Evolutionary conservation across 805 yeast genomes (phyloP).

Genomic region (Millerozyma acaciae): DNA sequence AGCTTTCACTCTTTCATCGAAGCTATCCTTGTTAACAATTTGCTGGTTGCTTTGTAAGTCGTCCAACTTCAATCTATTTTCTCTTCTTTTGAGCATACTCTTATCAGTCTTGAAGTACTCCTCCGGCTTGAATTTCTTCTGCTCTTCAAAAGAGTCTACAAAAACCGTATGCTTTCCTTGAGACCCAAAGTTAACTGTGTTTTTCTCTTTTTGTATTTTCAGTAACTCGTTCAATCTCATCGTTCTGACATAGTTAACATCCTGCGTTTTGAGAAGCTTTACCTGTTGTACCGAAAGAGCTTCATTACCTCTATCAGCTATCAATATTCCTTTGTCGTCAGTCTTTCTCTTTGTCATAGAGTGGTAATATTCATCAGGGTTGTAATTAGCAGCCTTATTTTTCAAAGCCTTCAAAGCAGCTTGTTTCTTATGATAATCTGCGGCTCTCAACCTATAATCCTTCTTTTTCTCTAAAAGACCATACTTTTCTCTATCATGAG

Average conservation of each 20-base stretch:
- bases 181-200: slow-evolving; percentile 48
- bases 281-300: slow-evolving; percentile 69
- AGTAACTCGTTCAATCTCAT: slow-evolving; percentile 64
- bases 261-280: slow-evolving; percentile 84
- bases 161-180: slow-evolving; percentile 80
- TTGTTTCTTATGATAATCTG: slow-evolving; percentile 55
- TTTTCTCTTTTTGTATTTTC: slow-evolving; percentile 57
- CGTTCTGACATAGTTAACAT: slow-evolving; percentile 78
- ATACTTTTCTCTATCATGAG: slow-evolving; percentile 61
- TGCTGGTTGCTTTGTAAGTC: slow-evolving; percentile 49
- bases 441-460: slow-evolving; percentile 48
- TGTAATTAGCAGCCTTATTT: slow-evolving; percentile 66
- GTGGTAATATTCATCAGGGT: slow-evolving; percentile 96
- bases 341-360: slow-evolving; percentile 75
- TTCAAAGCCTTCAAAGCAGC: slow-evolving; percentile 67
- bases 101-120: slow-evolving; percentile 68
- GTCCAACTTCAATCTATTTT: slow-evolving; percentile 62
- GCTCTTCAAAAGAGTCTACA: slow-evolving; percentile 60
- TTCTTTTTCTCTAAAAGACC: slow-evolving; percentile 90
- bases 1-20: slow-evolving; percentile 28
- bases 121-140: slow-evolving; percentile 59
- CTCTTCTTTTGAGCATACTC: slow-evolving; percentile 56
- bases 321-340: slow-evolving; percentile 64
- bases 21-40: slow-evolving; percentile 24
- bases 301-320: slow-evolving; percentile 63